These are phyloP conservation scores for Asterophora lycoperdoides DNA, from an alignment of 768 basidiomycete species.

Conservation along the genomic window DNA sequence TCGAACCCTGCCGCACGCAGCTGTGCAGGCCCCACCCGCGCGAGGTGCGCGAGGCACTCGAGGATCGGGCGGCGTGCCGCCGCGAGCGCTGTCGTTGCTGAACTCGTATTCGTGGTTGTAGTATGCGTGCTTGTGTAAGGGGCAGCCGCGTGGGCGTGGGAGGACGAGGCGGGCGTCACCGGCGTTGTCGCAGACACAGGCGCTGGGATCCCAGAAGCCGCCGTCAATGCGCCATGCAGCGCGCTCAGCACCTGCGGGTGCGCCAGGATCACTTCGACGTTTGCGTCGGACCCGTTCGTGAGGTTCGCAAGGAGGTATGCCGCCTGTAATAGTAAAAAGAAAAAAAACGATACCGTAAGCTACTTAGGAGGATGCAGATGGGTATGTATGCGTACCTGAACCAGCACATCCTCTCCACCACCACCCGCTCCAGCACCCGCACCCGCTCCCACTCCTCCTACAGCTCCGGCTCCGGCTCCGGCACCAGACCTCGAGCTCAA, in stretches of 20 bases:
- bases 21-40: slow-evolving; percentile 34
- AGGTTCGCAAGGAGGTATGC: slow-evolving; percentile 65
- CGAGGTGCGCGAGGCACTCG: slow-evolving; percentile 54
- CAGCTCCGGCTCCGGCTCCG: too few species aligned
- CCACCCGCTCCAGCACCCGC: too few species aligned
- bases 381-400: slow-evolving; percentile 35
- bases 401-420: slow-evolving; percentile 41
- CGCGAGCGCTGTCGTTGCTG: too few species aligned
- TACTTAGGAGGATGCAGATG: neutral
- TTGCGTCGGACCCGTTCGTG: slow-evolving; percentile 51
- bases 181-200: neutral
- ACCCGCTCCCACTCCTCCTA: too few species aligned
- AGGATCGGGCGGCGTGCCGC: slow-evolving; percentile 60
- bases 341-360: neutral
- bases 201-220: slow-evolving; percentile 37
- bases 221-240: slow-evolving; percentile 55
- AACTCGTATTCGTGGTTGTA: too few species aligned
- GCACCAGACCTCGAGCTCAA: too few species aligned
- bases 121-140: too few species aligned
- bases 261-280: slow-evolving; percentile 47
- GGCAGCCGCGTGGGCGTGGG: neutral
- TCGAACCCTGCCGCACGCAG: slow-evolving; percentile 37
- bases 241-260: slow-evolving; percentile 48
- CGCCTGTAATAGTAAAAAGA: slow-evolving; percentile 39
- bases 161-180: too few species aligned